Evolutionary conservation across 768 basidiomycete genomes (phyloP).

Genomic region (Rhodosporidiobolus odoratus): DNA sequence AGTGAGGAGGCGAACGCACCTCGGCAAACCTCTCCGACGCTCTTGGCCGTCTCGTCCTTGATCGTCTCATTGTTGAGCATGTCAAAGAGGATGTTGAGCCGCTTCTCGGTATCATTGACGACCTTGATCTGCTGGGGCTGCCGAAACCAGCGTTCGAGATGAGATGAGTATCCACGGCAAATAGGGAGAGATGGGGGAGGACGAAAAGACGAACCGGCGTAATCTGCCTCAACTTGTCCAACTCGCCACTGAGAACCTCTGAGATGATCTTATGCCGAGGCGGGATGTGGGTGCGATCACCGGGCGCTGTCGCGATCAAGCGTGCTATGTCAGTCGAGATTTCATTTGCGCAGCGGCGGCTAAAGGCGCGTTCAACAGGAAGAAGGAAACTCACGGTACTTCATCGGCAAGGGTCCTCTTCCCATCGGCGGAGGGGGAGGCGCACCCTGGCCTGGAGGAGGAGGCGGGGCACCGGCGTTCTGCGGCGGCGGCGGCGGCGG

Average conservation of each 20-base stretch:
- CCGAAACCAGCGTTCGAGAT: too few species aligned
- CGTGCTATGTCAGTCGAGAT: not conserved
- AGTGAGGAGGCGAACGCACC: conserved; percentile 53
- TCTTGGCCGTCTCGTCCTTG: conserved; percentile 63
- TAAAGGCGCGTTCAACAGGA: too few species aligned
- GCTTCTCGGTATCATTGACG: conserved; percentile 77
- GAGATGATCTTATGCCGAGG: conserved; percentile 62
- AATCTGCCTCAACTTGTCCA: conserved; percentile 65
- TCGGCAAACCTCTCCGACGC: conserved; percentile 63
- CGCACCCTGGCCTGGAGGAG: conserved; percentile 2
- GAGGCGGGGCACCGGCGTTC: not conserved
- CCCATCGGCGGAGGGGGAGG: too few species aligned
- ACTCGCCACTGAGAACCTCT: conserved; percentile 59
- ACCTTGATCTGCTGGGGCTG: conserved; percentile 78
- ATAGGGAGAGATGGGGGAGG: not conserved
- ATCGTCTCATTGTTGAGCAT: conserved; percentile 84
- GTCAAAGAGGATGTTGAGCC: conserved; percentile 80
- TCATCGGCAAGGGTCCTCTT: conserved; percentile 46
- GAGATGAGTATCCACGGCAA: too few species aligned
- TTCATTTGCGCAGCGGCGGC: too few species aligned
- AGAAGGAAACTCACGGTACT: conserved; percentile 56
- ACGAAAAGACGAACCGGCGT: conserved; percentile 60
- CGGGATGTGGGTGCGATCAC: conserved; percentile 89
- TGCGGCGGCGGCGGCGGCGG: too few species aligned
- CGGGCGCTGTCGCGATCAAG: conserved; percentile 58